Evolutionary conservation across 2,329 filamentous ascomycete species (phyloP).

Genomic region (Phialocephala subalpina): DNA sequence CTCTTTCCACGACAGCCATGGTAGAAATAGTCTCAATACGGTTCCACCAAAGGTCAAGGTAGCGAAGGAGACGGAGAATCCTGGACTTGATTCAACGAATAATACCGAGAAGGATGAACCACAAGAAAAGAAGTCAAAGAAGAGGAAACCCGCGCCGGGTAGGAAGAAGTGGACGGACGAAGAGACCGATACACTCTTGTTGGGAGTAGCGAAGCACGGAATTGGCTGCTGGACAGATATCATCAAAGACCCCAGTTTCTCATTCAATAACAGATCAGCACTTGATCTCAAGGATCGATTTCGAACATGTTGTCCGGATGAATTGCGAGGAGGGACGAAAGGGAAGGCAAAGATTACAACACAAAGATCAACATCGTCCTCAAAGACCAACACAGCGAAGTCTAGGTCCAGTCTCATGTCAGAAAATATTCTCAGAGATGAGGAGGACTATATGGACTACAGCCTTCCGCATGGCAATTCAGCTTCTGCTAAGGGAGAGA

Average conservation of each 20-base stretch:
- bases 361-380: constrained; percentile 3
- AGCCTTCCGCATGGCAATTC: constrained; percentile 31
- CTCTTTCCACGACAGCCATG: constrained; percentile 60
- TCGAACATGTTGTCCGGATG: constrained; percentile 69
- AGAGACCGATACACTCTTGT: constrained; percentile 68
- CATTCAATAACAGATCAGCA: constrained; percentile 67
- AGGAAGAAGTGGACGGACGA: constrained; percentile 71
- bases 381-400: constrained; percentile 40
- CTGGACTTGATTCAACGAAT: neutral
- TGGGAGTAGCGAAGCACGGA: constrained; percentile 68
- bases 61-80: constrained; percentile 20
- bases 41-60: constrained; percentile 33
- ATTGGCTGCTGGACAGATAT: constrained; percentile 73
- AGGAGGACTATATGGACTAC: constrained; percentile 25
- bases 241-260: constrained; percentile 66
- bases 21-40: constrained; percentile 46
- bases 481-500: constrained; percentile 52
- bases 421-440: constrained; percentile 59
- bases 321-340: constrained; percentile 59
- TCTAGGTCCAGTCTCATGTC: constrained; percentile 58
- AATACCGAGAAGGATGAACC: constrained; percentile 15
- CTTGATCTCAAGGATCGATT: constrained; percentile 73
- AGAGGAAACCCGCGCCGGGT: constrained; percentile 55
- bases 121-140: constrained; percentile 8
- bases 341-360: constrained; percentile 35